Conservation (phyloP, 495 filamentous ascomycete species). For the Penicillium soppii region DNA sequence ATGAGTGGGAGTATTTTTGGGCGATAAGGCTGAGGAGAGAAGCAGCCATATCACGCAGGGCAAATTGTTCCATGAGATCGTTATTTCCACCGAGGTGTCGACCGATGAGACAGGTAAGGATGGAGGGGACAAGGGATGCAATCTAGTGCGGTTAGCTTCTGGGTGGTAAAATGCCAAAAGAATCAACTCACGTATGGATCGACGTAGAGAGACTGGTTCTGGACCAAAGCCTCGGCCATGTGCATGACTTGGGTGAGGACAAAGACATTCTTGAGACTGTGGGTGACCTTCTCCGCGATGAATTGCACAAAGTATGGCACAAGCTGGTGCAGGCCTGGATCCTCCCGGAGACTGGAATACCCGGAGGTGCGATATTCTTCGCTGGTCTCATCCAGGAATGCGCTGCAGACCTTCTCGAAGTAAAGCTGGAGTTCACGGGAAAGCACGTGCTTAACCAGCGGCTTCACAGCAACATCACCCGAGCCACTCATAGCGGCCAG, state of each 20-base stretch:
- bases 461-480: conserved; percentile 80
- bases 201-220: conserved; percentile 78
- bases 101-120: conserved; percentile 87
- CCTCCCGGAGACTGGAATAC: conserved; percentile 73
- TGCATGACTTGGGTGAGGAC: conserved; percentile 87
- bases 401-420: conserved; percentile 88
- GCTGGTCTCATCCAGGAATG: conserved; percentile 78
- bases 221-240: conserved; percentile 76
- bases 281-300: conserved; percentile 90
- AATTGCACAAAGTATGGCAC: conserved; percentile 95
- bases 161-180: background rate
- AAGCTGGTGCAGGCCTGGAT: conserved; percentile 91
- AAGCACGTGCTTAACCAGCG: conserved; percentile 89
- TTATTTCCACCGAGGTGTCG: conserved; percentile 68
- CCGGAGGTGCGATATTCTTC: conserved; percentile 86
- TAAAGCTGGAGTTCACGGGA: conserved; percentile 96
- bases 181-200: conserved; percentile 72
- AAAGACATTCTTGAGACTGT: conserved; percentile 82
- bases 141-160: conserved; percentile 37
- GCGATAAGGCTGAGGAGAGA: conserved; percentile 72
- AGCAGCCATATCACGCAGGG: conserved; percentile 80
- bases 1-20: conserved; percentile 70
- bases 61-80: conserved; percentile 63
- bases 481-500: conserved; percentile 78
- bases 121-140: conserved; percentile 79